Evolutionary conservation across 2,329 filamentous ascomycete species (phyloP), one percentile per base, ranked within the genome.

Genomic region (Arthrobotrys sphaeroides): DNA sequence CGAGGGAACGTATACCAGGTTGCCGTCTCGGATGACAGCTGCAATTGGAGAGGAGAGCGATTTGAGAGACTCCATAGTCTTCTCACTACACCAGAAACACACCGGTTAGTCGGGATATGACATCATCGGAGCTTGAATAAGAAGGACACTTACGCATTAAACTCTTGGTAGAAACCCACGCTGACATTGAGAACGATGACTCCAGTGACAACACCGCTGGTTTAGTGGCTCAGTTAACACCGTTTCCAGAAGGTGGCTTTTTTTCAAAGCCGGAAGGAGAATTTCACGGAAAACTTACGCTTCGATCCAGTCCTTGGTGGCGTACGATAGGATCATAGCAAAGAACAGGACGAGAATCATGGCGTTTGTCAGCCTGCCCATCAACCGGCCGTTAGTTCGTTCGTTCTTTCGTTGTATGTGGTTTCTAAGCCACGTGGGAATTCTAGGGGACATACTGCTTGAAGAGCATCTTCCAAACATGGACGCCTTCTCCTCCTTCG

Each of bases 371-470:
- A 77, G 53, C 43, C 66, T 77, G 28, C 16, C 47, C 31, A 55
- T 55, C 38, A 16, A 12, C 2, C 22, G 10, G 16, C 12, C 22
- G 22, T 31, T 33, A 20, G 51, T 38, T n/a, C n/a, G n/a, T n/a
- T n/a, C n/a, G n/a, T n/a, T n/a, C n/a, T n/a, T n/a, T n/a, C 53
- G 36, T 12, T 38, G 16, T 16, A 7, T 12, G 18, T 42, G 55
- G 49, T 18, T 9, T 20, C n/a, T 43, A 33, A 53, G 43, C 18
- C 26, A 33, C 33, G 24, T 31, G 92, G 62, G 90, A 92, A 73
- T 90, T n/a, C n/a, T n/a, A 90, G 84, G 93, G 93, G 80, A 89
- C 87, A 18, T 82, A 75, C 81, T 93, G 91, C 79, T 90, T 89
- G 90, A 83, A 55, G 92, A 83, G 49, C 93, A 91, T 79, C 89